Base-by-base conservation (phyloP, 805 yeast species). In the Diddensiella transvaalensis region DNA sequence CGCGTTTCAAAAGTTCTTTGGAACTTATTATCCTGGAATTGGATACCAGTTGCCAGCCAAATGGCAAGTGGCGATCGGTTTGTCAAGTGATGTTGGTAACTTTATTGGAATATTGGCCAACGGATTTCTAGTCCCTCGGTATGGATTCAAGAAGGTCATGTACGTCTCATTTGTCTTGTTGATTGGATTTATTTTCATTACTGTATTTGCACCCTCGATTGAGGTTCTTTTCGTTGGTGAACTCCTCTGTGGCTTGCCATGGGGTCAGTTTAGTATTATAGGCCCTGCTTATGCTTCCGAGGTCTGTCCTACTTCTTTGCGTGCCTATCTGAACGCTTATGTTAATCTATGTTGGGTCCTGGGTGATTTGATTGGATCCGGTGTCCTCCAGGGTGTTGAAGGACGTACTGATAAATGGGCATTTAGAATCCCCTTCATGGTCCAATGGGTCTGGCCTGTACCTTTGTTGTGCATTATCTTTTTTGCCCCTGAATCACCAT, bases 391-490 rank as follows among this genome's bases (percentile, higher is more conserved):
- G 53, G 77, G 67, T 44, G 61, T 64, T 40, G 56, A 44, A 43
- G 24, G 51, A 42, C 56, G 29, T 23, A 40, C 54, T 49, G 49
- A 62, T 29, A 58, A 67, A 18, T 55, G 69, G 66, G 72, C 79
- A 5, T 80, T 76, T 60, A 66, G 72, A 46, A 66, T 77, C 39
- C 83, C 84, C 6, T 77, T 75, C 58, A 82, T 78, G 2, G 50
- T 78, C 11, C 84, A 79, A 62, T 79, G 83, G 83, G 63, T 70
- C 3, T 79, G 81, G 81, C 77, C 80, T 4, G 58, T 71, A 11
- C 79, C 79, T 29, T 58, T 79, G 19, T 54, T 70, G 19, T 58
- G 75, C 2, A 48, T 21, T 3, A 47, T 51, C 2, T 38, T 21
- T 22, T 74, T 80, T 35, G 84, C 84, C 8, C 66, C 65, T 4